phyloP scores from a whole-genome alignment of 1,284 basidiomycete species.

The Boletus semigastroideus region DNA sequence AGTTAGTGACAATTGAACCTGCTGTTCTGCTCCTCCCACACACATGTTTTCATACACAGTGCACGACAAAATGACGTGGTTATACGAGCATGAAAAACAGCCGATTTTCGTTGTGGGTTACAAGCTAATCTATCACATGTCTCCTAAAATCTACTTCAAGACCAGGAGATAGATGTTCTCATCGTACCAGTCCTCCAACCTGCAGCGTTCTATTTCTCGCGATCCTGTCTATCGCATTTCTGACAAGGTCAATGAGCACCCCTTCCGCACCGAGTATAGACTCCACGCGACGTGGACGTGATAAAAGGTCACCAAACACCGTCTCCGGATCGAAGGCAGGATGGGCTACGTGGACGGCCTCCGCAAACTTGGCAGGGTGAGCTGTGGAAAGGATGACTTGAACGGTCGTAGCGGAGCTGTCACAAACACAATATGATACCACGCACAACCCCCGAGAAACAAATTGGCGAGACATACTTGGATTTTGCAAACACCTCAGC shows the following conservation, averaged over 20 bases:
- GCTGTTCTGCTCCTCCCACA: too few species aligned
- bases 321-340: constrained; percentile 74
- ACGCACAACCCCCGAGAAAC: not conserved
- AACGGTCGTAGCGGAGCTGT: constrained; percentile 51
- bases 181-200: too few species aligned
- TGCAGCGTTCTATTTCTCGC: constrained; percentile 11
- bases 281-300: constrained; percentile 74
- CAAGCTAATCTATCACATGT: too few species aligned
- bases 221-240: constrained; percentile 57
- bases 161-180: too few species aligned
- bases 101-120: too few species aligned
- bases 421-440: not conserved
- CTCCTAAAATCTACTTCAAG: too few species aligned
- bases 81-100: too few species aligned
- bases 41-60: too few species aligned
- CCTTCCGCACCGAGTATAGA: constrained; percentile 70
- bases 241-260: constrained; percentile 69
- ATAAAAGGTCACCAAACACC: constrained; percentile 79
- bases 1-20: too few species aligned
- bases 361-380: constrained; percentile 97
- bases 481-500: constrained; percentile 49
- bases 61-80: too few species aligned
- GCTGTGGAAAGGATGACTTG: constrained; percentile 95
- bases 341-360: constrained; percentile 82
- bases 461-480: constrained; percentile 20